Evolutionary conservation across 2,329 filamentous ascomycete species (phyloP).

Genomic region (Parascedosporium putredinis): DNA sequence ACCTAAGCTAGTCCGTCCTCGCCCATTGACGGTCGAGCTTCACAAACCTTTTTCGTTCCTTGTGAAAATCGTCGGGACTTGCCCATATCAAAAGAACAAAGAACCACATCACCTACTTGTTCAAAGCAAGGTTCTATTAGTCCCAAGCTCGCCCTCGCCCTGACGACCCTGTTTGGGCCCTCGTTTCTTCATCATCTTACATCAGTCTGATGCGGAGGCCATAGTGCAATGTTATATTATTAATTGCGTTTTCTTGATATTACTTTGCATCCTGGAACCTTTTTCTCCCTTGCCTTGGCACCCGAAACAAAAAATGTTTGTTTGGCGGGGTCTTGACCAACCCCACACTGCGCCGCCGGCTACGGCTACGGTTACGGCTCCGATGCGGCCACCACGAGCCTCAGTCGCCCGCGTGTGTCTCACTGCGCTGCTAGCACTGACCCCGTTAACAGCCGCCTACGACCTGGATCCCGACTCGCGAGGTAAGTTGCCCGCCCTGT

Average conservation of each 20-base stretch:
- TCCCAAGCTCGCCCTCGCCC: not conserved
- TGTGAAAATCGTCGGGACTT: too few relatives aligned
- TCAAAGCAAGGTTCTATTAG: too few relatives aligned
- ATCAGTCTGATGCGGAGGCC: not conserved
- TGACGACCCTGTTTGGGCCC: not conserved
- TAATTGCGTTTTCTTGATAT: not conserved
- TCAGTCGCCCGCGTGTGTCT: conserved; percentile 13
- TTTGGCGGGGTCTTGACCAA: not conserved
- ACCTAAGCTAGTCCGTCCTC: too few relatives aligned
- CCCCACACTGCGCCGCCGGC: not conserved
- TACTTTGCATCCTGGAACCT: not conserved
- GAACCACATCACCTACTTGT: too few relatives aligned
- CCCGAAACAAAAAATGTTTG: conserved; percentile 3
- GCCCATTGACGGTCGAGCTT: too few relatives aligned
- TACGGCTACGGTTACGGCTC: too few relatives aligned
- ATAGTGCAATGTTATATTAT: not conserved
- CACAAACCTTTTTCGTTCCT: too few relatives aligned
- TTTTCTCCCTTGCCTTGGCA: too few relatives aligned
- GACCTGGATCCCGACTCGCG: conserved; percentile 26
- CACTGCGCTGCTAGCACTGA: conserved; percentile 17
- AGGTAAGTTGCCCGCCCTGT: conserved; percentile 15
- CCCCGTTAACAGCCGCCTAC: conserved; percentile 21
- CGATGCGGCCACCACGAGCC: not conserved
- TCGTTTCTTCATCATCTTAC: not conserved
- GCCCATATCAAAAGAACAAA: too few relatives aligned